phyloP scores from a whole-genome alignment of 345 rosid genomes.

The Corymbia maculata region DNA sequence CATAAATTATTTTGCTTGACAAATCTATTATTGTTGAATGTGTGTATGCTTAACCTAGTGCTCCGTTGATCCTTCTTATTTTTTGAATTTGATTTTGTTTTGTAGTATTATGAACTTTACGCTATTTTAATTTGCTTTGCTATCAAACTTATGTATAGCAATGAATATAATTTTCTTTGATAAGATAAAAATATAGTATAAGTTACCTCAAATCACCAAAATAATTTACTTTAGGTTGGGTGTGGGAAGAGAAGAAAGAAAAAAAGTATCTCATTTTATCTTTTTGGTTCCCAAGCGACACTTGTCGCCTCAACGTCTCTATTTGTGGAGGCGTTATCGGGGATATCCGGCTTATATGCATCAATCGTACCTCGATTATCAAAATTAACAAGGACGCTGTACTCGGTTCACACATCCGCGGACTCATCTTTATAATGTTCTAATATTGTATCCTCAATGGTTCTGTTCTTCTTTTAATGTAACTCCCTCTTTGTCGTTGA shows the following conservation, averaged over 20 bases:
- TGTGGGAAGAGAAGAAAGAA: neutral
- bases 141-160: no score
- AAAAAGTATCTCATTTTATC: neutral
- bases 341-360: neutral
- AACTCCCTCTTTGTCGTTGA: neutral
- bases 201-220: neutral
- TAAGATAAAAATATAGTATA: neutral
- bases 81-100: no score
- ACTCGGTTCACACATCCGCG: neutral
- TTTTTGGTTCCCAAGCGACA: neutral
- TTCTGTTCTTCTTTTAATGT: neutral
- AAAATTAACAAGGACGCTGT: neutral
- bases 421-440: neutral
- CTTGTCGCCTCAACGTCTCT: neutral
- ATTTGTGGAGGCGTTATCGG: neutral
- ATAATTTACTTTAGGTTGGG: neutral
- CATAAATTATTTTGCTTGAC: no score
- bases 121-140: neutral
- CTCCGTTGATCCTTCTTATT: neutral
- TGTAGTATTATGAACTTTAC: neutral
- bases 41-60: neutral
- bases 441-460: neutral
- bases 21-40: neutral
- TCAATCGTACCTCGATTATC: neutral
- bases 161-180: no score